Conservation (phyloP, 2,329 filamentous ascomycete species). For the Aspergillus pseudoviridinutans region DNA sequence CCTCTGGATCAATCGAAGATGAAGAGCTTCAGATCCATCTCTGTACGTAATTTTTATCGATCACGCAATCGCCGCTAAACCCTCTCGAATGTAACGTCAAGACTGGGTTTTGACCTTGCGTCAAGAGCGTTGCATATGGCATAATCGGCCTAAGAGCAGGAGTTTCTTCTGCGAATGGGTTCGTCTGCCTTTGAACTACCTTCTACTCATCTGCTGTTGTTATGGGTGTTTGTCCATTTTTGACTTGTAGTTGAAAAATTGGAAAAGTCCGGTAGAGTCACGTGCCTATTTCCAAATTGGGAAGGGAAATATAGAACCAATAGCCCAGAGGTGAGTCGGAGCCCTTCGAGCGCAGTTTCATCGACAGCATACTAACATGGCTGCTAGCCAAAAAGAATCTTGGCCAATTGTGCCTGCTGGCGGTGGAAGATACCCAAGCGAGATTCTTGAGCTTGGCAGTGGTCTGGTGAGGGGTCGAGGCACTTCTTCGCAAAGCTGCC, state of each 20-base stretch:
- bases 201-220: not conserved
- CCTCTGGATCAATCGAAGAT: no score
- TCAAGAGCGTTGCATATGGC: not conserved
- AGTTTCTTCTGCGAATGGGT: not conserved
- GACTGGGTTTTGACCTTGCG: not conserved
- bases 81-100: not conserved
- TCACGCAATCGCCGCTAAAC: constrained; percentile 24
- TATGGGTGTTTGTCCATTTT: not conserved
- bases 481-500: not conserved
- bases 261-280: not conserved
- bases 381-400: not conserved
- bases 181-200: no score
- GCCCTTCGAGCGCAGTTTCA: not conserved
- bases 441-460: not conserved
- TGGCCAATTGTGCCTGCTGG: not conserved
- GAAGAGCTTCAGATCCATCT: no score
- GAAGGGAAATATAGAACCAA: not conserved
- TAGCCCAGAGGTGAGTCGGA: not conserved
- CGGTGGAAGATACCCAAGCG: not conserved
- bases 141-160: not conserved
- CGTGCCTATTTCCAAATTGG: not conserved
- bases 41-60: constrained; percentile 4
- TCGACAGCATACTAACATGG: not conserved
- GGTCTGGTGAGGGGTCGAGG: not conserved
- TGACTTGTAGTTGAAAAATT: not conserved